Base-by-base conservation (phyloP, 129 eudicot genomes). In the Helianthus tuberosus region DNA sequence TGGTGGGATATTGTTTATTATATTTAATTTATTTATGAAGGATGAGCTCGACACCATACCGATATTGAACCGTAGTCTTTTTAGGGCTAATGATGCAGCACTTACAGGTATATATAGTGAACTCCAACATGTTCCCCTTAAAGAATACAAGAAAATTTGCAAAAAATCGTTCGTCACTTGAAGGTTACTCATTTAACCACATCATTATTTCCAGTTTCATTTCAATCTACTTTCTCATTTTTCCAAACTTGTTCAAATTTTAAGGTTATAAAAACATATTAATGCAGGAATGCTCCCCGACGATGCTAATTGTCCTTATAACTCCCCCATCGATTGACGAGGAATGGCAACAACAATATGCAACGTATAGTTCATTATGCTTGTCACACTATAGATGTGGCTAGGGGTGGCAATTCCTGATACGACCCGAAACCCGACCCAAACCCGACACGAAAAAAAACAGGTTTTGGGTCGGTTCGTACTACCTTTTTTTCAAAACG, bases 71-170 rank as follows among this genome's bases (percentile, higher is more conserved):
- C 29, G 29, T 25, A n/a, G 80, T 89, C 11, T 92, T 92, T 77
- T 92, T 89, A n/a, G 96, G 98, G 73, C 98, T 54, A 89, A 92
- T 73, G 98, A 92, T 82, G 96, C 93, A 8, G 94, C 98, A 72
- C 91, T 89, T 50, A 41, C 61, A 39, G 90, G 88, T 64, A 85
- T 94, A 77, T 82, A 83, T n/a, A 86, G 94, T 27, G 86, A 82
- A 38, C 83, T 84, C 64, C 94, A 89, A 74, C 86, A 92, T 64
- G 96, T 92, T 43, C 92, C 94, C 7, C 20, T 85, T 66, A 94
- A 89, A 78, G 96, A 89, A 74, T 92, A 89, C 84, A 87, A 69
- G 94, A 92, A 29, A 92, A 92, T 64, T 75, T 92, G 50, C 85
- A 89, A 74, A 89, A 75, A 82, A 87, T 84, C 10, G 83, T 89